A percentile compares a stretch with the other conserved stretches of the same genome.
Evolutionary conservation across 768 basidiomycete species (phyloP).

Genomic region (Amanita exitialis): DNA sequence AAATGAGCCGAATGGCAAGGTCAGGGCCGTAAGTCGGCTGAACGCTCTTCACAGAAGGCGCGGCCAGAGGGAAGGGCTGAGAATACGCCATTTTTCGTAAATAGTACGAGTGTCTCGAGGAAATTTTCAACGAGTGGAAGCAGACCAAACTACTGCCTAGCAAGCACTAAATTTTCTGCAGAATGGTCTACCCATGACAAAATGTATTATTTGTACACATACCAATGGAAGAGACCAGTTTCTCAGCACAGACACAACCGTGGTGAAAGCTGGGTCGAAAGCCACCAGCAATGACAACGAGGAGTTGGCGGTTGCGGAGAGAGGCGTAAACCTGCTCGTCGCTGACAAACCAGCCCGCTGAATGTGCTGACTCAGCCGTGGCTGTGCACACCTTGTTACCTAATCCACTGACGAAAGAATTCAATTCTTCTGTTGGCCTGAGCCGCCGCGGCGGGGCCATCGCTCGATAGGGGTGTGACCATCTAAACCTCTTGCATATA

Average conservation of each 20-base stretch:
- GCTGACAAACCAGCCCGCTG: neutral
- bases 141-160: neutral
- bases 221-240: neutral
- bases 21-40: constrained; percentile 69
- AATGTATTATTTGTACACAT: neutral
- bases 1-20: constrained; percentile 82
- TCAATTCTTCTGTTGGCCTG: no score
- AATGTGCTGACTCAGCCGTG: neutral
- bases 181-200: neutral
- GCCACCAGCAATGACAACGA: constrained; percentile 2
- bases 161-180: neutral
- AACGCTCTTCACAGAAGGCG: constrained; percentile 39
- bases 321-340: neutral
- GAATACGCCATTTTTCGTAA: constrained; percentile 53
- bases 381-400: no score
- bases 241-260: neutral
- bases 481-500: no score
- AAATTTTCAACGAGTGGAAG: neutral
- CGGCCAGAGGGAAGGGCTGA: constrained; percentile 76
- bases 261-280: neutral
- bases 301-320: constrained; percentile 3
- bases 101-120: constrained; percentile 12
- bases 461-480: no score
- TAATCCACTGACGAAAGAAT: no score
- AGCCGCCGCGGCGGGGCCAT: no score